A percentile compares a stretch with the other conserved stretches of the same genome.
These are phyloP conservation scores for Pyrenophora graminea DNA, from an alignment of 2,329 filamentous ascomycete species.

Conservation along the genomic window DNA sequence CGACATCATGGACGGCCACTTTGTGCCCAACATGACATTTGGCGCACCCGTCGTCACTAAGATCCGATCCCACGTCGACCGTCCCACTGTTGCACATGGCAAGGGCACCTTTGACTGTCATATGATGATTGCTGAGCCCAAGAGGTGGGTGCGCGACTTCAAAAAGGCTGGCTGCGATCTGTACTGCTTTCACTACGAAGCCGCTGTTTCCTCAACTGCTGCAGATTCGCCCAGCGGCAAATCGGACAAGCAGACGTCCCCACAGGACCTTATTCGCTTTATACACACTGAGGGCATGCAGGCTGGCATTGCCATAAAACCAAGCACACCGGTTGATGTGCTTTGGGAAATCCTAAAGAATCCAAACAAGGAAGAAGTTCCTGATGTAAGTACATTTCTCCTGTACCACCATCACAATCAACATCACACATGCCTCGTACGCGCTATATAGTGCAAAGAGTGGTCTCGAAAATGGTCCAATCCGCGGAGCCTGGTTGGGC, in stretches of 20 bases:
- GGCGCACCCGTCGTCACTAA: slow-evolving; percentile 93
- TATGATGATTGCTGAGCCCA: slow-evolving; percentile 99
- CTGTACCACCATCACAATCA: slow-evolving; percentile 14
- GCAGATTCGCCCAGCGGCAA: slow-evolving; percentile 76
- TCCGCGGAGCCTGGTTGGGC: slow-evolving; percentile 25
- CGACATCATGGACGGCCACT: slow-evolving; percentile 98
- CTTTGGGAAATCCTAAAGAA: slow-evolving; percentile 87
- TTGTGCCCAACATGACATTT: slow-evolving; percentile 98
- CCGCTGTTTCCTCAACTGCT: slow-evolving; percentile 79
- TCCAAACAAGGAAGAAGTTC: slow-evolving; percentile 71
- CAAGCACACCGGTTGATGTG: slow-evolving; percentile 86
- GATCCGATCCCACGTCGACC: slow-evolving; percentile 83
- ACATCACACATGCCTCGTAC: slow-evolving; percentile 20
- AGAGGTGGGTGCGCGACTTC: slow-evolving; percentile 98
- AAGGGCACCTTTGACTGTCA: slow-evolving; percentile 98
- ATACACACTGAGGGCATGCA: slow-evolving; percentile 88
- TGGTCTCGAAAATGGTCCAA: slow-evolving; percentile 15
- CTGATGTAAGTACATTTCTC: slow-evolving; percentile 70
- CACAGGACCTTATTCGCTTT: slow-evolving; percentile 82
- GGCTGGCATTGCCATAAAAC: slow-evolving; percentile 95
- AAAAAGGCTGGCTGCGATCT: slow-evolving; percentile 91
- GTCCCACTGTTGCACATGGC: slow-evolving; percentile 69
- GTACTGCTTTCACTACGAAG: slow-evolving; percentile 99
- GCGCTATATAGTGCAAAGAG: slow-evolving; percentile 21
- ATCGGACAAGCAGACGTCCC: slow-evolving; percentile 74